Conservation (phyloP, 768 basidiomycete species). For the Leccinum boreale region DNA sequence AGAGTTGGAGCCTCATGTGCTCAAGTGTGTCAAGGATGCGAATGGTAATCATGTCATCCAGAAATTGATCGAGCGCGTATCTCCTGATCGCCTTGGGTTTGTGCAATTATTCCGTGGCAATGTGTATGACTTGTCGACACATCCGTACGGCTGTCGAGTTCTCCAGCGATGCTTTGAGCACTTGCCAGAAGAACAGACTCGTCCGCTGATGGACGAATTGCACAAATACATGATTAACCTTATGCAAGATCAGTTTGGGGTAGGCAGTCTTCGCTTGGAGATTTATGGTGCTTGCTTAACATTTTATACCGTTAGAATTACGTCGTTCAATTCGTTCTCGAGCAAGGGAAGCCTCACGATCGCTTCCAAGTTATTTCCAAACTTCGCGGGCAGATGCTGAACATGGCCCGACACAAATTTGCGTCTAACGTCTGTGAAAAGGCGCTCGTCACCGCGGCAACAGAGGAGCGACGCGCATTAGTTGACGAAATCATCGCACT, state of each 20-base stretch:
- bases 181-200: conserved; percentile 63
- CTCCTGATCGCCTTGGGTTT: conserved; percentile 73
- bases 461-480: conserved; percentile 61
- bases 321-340: conserved; percentile 91
- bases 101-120: conserved; percentile 73
- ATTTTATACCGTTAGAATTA: conserved; percentile 63
- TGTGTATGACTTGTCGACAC: conserved; percentile 77
- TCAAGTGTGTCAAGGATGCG: conserved; percentile 84
- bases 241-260: conserved; percentile 91
- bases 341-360: conserved; percentile 72
- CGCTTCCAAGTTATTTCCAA: conserved; percentile 60
- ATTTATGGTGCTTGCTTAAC: background rate
- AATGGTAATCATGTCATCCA: conserved; percentile 97
- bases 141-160: conserved; percentile 93
- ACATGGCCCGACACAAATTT: conserved; percentile 84
- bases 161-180: conserved; percentile 91
- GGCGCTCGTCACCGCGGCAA: conserved; percentile 65
- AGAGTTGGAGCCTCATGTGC: conserved; percentile 75
- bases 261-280: conserved; percentile 35
- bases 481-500: conserved; percentile 79
- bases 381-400: conserved; percentile 74
- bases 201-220: conserved; percentile 78
- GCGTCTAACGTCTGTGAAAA: conserved; percentile 97
- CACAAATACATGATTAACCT: conserved; percentile 65
- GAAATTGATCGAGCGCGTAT: conserved; percentile 80